Percentiles rank a stretch among this genome's conserved stretches.
These are phyloP conservation scores for Xylariaceae sp. DNA, from an alignment of 2,329 filamentous ascomycete species.

Conservation along the genomic window DNA sequence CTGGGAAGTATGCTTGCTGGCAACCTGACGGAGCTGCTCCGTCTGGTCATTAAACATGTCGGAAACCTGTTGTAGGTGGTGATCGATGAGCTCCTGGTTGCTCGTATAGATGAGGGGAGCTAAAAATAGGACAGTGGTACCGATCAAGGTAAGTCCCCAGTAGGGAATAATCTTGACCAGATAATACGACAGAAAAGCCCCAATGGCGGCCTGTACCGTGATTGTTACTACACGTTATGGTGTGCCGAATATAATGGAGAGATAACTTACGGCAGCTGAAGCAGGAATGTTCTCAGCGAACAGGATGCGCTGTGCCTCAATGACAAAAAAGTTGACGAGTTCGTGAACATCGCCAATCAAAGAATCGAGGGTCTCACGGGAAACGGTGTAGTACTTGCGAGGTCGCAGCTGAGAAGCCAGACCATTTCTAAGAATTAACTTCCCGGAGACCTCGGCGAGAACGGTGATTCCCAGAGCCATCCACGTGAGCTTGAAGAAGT, in stretches of 20 bases:
- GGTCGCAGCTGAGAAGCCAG: conserved; percentile 70
- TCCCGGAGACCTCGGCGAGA: conserved; percentile 65
- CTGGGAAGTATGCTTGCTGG: conserved; percentile 68
- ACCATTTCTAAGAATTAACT: conserved; percentile 65
- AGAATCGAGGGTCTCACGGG: conserved; percentile 65
- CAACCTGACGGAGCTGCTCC: conserved; percentile 64
- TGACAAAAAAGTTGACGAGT: conserved; percentile 74
- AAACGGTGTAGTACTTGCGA: conserved; percentile 70
- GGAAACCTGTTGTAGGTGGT: conserved; percentile 62
- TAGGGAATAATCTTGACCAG: conserved; percentile 73
- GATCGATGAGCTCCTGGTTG: conserved; percentile 74
- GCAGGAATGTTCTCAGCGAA: conserved; percentile 70
- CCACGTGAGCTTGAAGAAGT: conserved; percentile 69
- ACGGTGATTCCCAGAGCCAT: conserved; percentile 66
- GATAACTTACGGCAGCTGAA: conserved; percentile 61
- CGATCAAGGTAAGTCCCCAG: conserved; percentile 70
- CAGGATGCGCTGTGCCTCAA: conserved; percentile 71
- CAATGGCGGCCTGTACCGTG: conserved; percentile 58
- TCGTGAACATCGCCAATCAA: conserved; percentile 70
- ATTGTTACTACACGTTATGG: conserved; percentile 6
- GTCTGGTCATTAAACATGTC: conserved; percentile 68
- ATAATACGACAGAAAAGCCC: conserved; percentile 69
- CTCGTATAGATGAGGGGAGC: conserved; percentile 67
- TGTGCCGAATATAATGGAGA: neutral
- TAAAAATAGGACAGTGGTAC: conserved; percentile 65